Evolutionary conservation across 306 rosid species (phyloP), one percentile per base, ranked within the genome.

Genomic region (Alnus glutinosa): DNA sequence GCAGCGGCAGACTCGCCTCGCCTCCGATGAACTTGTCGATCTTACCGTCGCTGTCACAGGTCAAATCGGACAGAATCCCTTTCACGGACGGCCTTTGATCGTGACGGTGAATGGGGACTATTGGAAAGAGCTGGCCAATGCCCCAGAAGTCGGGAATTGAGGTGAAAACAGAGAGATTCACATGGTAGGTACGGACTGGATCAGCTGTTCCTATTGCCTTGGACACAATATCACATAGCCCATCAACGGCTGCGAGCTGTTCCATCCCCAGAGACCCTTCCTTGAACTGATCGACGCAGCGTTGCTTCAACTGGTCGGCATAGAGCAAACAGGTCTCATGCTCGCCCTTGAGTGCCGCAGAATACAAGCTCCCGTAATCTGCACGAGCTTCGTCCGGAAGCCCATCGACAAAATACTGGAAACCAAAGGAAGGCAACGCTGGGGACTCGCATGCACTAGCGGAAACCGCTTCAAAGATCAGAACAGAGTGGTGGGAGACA

Each of bases 21-120:
- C 98, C 94, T 0, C 94, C 94, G 0, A 96, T 90, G 83, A 96
- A 96, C 77, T 88, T 96, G 82, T 96, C 86, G 3, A 93, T 82
- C 86, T 93, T 96, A 3, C 99, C 99, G n/a, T 96, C 99, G 51
- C 99, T 96, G 82, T 96, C 99, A 59, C 99, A 96, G 4, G 99
- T 96, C 73, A 96, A 78, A 72, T 96, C 99, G 0, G 99, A 93
- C 7, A 96, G 67, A 71, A 93, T 54, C 2, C 97, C 99, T 79
- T 81, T 88, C 30, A 46, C 89, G 0, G 78, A 72, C 0, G 99
- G 99, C 72, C 90, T 79, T 84, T 96, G 93, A 9, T 90, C 92
- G 5, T 93, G 86, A 18, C 99, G 96, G 75, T 96, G 99, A 76
- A 96, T 96, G 0, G 99, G 99, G 18, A 90, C 71, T 3, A 96